Conservation (phyloP, 129 eudicot species). For the Logfia minima region DNA sequence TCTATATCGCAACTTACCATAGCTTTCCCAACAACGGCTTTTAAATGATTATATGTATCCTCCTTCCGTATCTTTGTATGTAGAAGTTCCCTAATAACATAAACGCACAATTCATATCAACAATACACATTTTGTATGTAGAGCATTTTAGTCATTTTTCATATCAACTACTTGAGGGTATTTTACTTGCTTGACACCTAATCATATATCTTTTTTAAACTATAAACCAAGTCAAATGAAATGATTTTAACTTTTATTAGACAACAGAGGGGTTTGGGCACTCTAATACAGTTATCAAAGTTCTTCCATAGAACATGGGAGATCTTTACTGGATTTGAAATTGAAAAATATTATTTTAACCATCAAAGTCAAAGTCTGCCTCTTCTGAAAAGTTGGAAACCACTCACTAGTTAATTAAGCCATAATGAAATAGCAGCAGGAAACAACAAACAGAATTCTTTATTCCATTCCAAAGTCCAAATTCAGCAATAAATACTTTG, state of each 20-base stretch:
- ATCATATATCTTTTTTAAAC: not conserved
- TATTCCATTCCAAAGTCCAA: not conserved
- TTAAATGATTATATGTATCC: slow-evolving; percentile 52
- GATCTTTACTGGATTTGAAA: not conserved
- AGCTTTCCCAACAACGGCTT: slow-evolving; percentile 57
- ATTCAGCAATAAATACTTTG: not conserved
- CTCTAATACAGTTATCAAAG: not conserved
- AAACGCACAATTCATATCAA: not conserved
- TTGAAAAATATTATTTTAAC: not conserved
- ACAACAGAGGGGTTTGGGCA: not conserved
- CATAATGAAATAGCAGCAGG: not conserved
- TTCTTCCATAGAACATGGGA: slow-evolving; percentile 2
- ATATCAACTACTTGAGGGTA: not conserved
- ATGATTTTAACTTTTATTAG: not conserved
- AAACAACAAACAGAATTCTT: not conserved
- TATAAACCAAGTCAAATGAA: slow-evolving; percentile 7
- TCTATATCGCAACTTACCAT: slow-evolving; percentile 75
- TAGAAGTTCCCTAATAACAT: slow-evolving; percentile 63
- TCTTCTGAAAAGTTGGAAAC: slow-evolving; percentile 11
- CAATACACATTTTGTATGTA: not conserved
- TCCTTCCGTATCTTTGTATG: slow-evolving; percentile 64
- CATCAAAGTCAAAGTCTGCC: slow-evolving; percentile 19
- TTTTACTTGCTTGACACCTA: slow-evolving; percentile 14
- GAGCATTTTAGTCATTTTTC: not conserved
- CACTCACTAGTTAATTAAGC: not conserved